Conservation (phyloP, 139 green algal genomes). For the Closterium sp. region DNA sequence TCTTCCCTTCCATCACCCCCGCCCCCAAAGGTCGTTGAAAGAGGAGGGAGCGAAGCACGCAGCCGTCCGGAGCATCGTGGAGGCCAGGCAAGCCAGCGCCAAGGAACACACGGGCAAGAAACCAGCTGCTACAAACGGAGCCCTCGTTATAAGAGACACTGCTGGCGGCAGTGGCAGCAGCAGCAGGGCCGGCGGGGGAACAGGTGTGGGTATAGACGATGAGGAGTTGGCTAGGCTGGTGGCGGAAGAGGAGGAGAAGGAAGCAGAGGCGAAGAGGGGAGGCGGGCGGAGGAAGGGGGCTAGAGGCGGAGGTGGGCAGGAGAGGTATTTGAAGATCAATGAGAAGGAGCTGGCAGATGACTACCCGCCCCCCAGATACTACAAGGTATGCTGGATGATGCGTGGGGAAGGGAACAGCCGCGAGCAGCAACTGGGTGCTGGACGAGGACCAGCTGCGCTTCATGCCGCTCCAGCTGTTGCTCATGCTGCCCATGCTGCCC, state of each 20-base stretch:
- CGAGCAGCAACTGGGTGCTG: slow-evolving; percentile 59
- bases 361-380: slow-evolving; percentile 80
- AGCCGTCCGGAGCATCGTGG: neutral
- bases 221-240: slow-evolving; percentile 19
- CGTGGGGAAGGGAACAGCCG: too few species aligned
- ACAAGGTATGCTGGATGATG: slow-evolving; percentile 55
- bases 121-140: neutral
- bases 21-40: neutral
- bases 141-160: neutral
- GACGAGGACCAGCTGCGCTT: slow-evolving; percentile 40
- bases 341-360: slow-evolving; percentile 91
- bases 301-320: neutral
- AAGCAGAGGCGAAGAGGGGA: neutral
- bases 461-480: slow-evolving; percentile 82
- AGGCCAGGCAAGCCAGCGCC: neutral
- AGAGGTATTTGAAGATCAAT: slow-evolving; percentile 83
- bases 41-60: neutral
- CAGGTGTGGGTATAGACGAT: neutral
- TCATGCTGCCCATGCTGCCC: slow-evolving; percentile 65
- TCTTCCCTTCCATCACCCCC: neutral
- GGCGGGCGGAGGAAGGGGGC: neutral
- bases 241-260: slow-evolving; percentile 1
- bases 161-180: neutral
- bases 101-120: neutral
- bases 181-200: neutral